Base-by-base conservation (phyloP, 495 filamentous ascomycete species). In the Aspergillus panamensis region DNA sequence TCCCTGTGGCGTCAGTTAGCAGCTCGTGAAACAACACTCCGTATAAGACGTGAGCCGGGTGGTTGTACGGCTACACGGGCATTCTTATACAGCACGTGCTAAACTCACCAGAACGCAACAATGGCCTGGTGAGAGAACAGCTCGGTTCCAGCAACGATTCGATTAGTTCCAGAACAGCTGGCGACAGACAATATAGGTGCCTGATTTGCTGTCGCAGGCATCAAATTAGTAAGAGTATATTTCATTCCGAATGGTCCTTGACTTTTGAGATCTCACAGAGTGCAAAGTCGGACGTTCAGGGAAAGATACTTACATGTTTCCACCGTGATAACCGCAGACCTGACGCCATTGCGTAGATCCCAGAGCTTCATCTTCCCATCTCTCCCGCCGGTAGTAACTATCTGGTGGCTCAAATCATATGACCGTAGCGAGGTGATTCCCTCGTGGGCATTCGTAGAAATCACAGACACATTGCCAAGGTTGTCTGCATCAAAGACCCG, bases 131-230 rank as follows among this genome's bases (percentile, higher is more conserved):
- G 83, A 37, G 90, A 84, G 13, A 79, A 81, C 29, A 94, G 73
- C 69, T 96, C 92, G 8, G 88, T 91, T 8, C 93, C 93, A 25
- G 85, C 87, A 30, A 84, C 89, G 12, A 96, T 68, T 10, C 79
- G 72, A 62, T 83, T 83, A 14, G 77, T 80, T 40, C 73, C 71
- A 49, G 74, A 73, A 29, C 80, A 81, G 68, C 82, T 85, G 25
- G 84, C 84, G 17, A 94, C 72, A 1, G 91, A 89, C n/a, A 90
- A 73, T 31, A 92, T 77, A 29, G 87, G 78, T 1, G 75, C 67
- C 43, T 72, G 60, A 48, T 62, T 78, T 43, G 66, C 78, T 82
- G 40, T 43, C 21, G 9, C 64, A 45, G 62, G 47, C 25, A 31
- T 31, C 61, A n/a, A 16, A 35, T 66, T 43, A 63, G 59, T 61